phyloP scores from a whole-genome alignment of 352 stramenopile genomes.

The Globisporangium canariense region DNA sequence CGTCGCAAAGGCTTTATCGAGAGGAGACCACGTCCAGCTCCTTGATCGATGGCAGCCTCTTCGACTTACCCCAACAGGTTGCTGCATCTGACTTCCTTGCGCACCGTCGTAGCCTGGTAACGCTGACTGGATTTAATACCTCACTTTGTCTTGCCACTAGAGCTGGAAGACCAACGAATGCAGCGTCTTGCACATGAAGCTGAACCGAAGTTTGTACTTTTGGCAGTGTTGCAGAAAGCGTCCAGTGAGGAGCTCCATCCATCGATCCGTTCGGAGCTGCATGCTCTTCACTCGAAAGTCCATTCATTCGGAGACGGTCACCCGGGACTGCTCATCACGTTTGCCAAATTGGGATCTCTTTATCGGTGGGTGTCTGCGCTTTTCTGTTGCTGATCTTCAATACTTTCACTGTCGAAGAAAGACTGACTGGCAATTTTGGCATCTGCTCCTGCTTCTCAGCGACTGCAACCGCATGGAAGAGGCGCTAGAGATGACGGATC shows the following conservation, averaged over 20 bases:
- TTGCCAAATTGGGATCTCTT: conserved; percentile 38
- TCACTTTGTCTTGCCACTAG: conserved; percentile 14
- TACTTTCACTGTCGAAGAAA: neutral
- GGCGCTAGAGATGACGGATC: conserved; percentile 36
- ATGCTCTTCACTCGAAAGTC: conserved; percentile 51
- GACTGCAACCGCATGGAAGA: conserved; percentile 21
- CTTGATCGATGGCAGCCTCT: conserved; percentile 53
- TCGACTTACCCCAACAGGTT: conserved; percentile 39
- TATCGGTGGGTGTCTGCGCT: conserved; percentile 23
- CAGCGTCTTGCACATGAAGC: conserved; percentile 18
- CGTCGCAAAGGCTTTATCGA: conserved; percentile 32
- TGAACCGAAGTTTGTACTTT: neutral
- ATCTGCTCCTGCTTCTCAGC: conserved; percentile 2
- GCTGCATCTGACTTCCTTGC: neutral
- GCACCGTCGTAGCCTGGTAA: neutral
- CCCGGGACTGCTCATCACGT: conserved; percentile 30
- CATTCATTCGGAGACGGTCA: conserved; percentile 30
- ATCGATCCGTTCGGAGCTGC: conserved; percentile 39
- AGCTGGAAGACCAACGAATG: conserved; percentile 23
- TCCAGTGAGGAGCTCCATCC: conserved; percentile 28
- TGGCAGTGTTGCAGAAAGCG: conserved; percentile 2
- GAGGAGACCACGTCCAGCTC: conserved; percentile 33
- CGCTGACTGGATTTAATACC: neutral
- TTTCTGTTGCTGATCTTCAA: neutral
- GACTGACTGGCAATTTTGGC: neutral